Conservation (phyloP, 768 basidiomycete genomes). For the Boletus sp. region DNA sequence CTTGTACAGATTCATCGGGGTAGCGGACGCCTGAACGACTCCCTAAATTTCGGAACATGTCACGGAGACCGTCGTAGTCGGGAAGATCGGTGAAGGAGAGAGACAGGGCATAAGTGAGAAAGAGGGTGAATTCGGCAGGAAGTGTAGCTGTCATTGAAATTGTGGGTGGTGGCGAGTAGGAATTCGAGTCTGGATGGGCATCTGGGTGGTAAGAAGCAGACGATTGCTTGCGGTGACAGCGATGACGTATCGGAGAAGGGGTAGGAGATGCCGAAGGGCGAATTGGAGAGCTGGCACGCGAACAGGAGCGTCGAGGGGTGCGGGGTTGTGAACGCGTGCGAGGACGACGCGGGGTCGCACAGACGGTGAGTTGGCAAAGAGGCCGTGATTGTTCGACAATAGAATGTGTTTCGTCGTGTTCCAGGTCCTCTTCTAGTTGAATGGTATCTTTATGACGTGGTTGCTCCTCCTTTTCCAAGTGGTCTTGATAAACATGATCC, state of each 20-base stretch:
- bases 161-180: conserved; percentile 11
- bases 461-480: conserved; percentile 2
- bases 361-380: conserved; percentile 2
- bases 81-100: conserved; percentile 87
- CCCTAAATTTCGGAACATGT: conserved; percentile 62
- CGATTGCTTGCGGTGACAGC: conserved; percentile 17
- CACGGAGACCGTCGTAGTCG: conserved; percentile 80
- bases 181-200: conserved; percentile 4
- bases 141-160: conserved; percentile 70
- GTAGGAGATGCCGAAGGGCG: conserved; percentile 1
- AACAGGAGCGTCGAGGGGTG: conserved; percentile 11
- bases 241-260: conserved; percentile 20
- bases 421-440: conserved; percentile 6
- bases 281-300: conserved; percentile 8
- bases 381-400: conserved; percentile 16
- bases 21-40: conserved; percentile 48
- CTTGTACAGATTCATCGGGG: conserved; percentile 18
- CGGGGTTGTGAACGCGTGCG: conserved; percentile 20
- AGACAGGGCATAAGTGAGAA: conserved; percentile 73
- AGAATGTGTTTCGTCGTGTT: conserved; percentile 12
- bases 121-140: conserved; percentile 76
- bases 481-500: conserved; percentile 9
- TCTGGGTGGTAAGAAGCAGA: conserved; percentile 21
- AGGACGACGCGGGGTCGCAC: conserved; percentile 10
- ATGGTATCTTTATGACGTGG: background rate